Base-by-base conservation (phyloP, 2,329 filamentous ascomycete species). In the Diplodia sapinea region DNA sequence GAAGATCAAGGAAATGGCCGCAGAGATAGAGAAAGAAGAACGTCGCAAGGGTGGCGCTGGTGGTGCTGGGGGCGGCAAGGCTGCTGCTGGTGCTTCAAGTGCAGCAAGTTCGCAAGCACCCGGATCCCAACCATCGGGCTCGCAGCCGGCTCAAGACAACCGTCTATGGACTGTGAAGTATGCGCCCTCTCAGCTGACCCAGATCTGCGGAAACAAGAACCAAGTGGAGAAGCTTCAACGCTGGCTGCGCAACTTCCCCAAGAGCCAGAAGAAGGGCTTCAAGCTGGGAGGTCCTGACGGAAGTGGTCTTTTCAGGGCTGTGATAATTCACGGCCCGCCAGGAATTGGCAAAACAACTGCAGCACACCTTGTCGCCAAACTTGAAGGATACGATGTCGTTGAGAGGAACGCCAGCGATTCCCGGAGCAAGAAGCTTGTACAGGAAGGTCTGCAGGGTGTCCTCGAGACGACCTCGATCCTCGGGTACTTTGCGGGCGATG, bases 341-440 rank as follows among this genome's bases (percentile, higher is more conserved):
- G 95, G 95, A 20, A 97, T 99, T 71, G 95, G 95, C 72, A 99
- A 99, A 81, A 99, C 95, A 2, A 99, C 95, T 38, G 93, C 96
- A 61, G 95, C 95, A 29, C 95, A 99, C 82, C 84, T 99, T 36
- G 92, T 96, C 17, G 94, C 95, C 0, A 96, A 93, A 74, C 82
- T 98, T 23, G 94, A 96, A 76, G 94, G 94, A 1, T 98, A 93
- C 75, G 95, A 99, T 78, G 87, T 97, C 52, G 84, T 99, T 13
- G 95, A 99, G 82, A 95, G 89, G 74, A 99, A 99, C 76, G 95
- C 95, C 43, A 98, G 94, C 79, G 95, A 99, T 76, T 91, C 92
- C 2, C 87, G 95, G 76, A 98, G 94, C 82, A 99, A 99, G 82
- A 97, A 95, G 77, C 84, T 99, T 29, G 92, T 99, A 36, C 95